Conservation (phyloP, 2,329 filamentous ascomycete genomes). For the Botryotinia globosa region DNA sequence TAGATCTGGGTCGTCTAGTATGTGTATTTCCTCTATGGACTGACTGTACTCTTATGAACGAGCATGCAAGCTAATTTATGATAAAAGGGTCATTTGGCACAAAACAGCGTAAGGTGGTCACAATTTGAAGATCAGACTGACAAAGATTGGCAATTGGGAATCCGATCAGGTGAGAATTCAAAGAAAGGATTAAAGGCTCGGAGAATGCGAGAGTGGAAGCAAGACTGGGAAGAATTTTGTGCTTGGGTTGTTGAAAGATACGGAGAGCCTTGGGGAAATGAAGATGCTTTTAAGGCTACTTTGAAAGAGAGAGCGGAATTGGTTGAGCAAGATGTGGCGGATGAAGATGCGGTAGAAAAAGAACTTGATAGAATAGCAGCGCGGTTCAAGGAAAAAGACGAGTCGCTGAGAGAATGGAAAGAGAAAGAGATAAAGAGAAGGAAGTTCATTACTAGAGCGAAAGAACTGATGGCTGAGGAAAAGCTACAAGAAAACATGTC, state of each 20-base stretch:
- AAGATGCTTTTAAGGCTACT: background rate
- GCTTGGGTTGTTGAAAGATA: conserved; percentile 80
- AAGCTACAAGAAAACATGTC: background rate
- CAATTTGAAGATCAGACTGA: conserved; percentile 74
- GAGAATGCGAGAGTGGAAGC: conserved; percentile 71
- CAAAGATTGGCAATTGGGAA: conserved; percentile 67
- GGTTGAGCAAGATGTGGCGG: background rate
- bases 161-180: conserved; percentile 64
- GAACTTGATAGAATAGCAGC: background rate
- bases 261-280: conserved; percentile 31
- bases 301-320: background rate
- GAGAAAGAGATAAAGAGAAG: background rate
- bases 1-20: conserved; percentile 79
- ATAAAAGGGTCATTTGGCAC: conserved; percentile 55
- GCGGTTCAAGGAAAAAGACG: background rate
- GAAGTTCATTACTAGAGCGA: background rate
- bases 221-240: conserved; percentile 83
- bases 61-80: background rate
- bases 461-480: background rate
- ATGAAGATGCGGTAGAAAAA: background rate
- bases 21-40: conserved; percentile 40
- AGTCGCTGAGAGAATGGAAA: background rate
- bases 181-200: conserved; percentile 67
- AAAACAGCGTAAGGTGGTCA: conserved; percentile 87
- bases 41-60: background rate